Conservation (phyloP, 139 green algal species). For the Spirogloea muscicola region DNA sequence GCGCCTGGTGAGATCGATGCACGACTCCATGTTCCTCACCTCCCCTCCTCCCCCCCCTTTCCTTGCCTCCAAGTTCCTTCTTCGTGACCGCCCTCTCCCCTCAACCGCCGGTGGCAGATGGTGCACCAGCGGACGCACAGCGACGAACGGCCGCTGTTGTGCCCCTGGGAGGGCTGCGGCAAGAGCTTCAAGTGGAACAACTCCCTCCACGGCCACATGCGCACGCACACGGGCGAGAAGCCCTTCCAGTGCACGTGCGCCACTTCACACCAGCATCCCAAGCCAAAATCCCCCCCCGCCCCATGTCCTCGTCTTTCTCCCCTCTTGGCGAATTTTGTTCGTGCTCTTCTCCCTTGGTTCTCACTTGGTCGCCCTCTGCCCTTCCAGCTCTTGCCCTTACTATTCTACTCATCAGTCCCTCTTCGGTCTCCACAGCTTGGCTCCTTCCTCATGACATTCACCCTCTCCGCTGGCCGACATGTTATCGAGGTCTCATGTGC, state of each 20-base stretch:
- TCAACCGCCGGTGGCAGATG: slow-evolving; percentile 4
- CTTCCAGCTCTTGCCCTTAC: slow-evolving; percentile 1
- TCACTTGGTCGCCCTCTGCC: background rate
- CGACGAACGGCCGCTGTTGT: slow-evolving; percentile 42
- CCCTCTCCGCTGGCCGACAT: too few relatives aligned
- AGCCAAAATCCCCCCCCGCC: too few relatives aligned
- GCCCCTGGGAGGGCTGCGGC: slow-evolving; percentile 43
- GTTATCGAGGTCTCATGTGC: too few relatives aligned
- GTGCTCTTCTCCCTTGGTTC: too few relatives aligned
- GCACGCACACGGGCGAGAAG: slow-evolving; percentile 53
- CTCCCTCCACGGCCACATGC: slow-evolving; percentile 49
- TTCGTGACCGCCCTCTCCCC: too few relatives aligned
- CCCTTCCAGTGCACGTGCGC: slow-evolving; percentile 38
- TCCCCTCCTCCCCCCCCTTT: background rate
- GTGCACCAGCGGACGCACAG: slow-evolving; percentile 40
- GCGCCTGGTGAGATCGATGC: slow-evolving; percentile 23
- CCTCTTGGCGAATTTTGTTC: too few relatives aligned
- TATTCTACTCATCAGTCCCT: background rate
- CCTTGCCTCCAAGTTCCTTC: too few relatives aligned
- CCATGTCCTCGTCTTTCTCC: too few relatives aligned
- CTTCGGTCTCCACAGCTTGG: too few relatives aligned
- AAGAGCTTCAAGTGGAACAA: slow-evolving; percentile 52
- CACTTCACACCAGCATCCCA: too few relatives aligned
- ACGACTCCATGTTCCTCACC: too few relatives aligned
- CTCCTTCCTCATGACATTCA: background rate